phyloP scores from a whole-genome alignment of 2,329 filamentous ascomycete species.

The Daldinia eschscholtzii region DNA sequence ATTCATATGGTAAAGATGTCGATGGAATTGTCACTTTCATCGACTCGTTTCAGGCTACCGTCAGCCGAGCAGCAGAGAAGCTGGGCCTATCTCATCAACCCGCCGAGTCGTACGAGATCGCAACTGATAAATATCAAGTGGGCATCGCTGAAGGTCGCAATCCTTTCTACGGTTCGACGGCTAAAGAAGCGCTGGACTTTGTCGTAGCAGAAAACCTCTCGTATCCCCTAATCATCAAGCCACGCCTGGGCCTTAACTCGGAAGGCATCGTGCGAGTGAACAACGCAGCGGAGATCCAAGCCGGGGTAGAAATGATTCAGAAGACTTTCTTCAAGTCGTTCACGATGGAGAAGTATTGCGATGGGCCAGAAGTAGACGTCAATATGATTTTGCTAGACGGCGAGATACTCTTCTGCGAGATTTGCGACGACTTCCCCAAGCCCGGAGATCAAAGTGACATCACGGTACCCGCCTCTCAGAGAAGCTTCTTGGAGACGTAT shows the following conservation, averaged over 20 bases:
- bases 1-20: constrained; percentile 39
- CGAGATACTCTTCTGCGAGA: constrained; percentile 48
- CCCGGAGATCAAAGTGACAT: constrained; percentile 40
- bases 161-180: constrained; percentile 40
- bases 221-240: constrained; percentile 50
- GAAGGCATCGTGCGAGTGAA: constrained; percentile 49
- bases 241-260: constrained; percentile 48
- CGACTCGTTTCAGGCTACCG: constrained; percentile 45
- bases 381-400: constrained; percentile 48
- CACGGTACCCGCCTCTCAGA: constrained; percentile 22
- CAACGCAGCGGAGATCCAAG: constrained; percentile 24
- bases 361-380: constrained; percentile 49
- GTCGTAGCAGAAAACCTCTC: constrained; percentile 31
- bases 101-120: constrained; percentile 43
- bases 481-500: constrained; percentile 48
- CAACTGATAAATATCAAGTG: constrained; percentile 49
- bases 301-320: constrained; percentile 37
- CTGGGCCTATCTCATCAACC: constrained; percentile 45
- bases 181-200: constrained; percentile 42
- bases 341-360: constrained; percentile 48
- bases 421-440: constrained; percentile 51
- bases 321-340: constrained; percentile 43
- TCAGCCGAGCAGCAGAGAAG: constrained; percentile 43
- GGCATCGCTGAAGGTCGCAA: constrained; percentile 43
- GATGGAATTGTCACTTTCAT: constrained; percentile 48